Evolutionary conservation across 2,329 filamentous ascomycete species (phyloP), one percentile per base, ranked within the genome.

Genomic region (Fusarium virguliforme): DNA sequence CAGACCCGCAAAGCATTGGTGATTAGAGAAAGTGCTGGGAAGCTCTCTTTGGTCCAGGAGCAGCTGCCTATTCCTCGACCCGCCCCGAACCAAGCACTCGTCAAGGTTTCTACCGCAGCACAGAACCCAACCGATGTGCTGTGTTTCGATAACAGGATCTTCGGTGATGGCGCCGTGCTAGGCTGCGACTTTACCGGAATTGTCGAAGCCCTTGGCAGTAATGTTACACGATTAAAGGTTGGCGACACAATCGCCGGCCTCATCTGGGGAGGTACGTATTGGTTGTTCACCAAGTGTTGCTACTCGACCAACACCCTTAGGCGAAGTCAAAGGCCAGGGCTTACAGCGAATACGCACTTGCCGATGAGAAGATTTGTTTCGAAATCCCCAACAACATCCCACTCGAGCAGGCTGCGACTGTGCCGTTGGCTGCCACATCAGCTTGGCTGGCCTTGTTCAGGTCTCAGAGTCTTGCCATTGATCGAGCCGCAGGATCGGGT

Each of bases 291-390:
- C 13, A 32, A 3, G 3, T 18, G 28, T 15, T 15, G 12, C 3
- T 10, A 4, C 9, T 24, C 24, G 12, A 7, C 26, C 50, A 4
- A 18, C 40, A 37, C 56, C 6, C 2, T n/a, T 50, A 70, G 70
- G 65, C n/a, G 66, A 71, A 28, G 61, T 62, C 22, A 55, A 67
- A 51, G 77, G 78, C 1, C 56, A 81, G 1, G 82, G 81, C 73
- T 3, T 83, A 81, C 68, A 77, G 77, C 56, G 68, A 83, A 62
- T 83, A 83, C 60, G 74, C 76, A 0, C 13, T 85, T 1, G 82
- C 82, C 3, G 81, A 84, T 35, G 78, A 83, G 28, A 63, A 68
- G 6, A 81, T 83, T 46, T 80, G 76, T 48, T 84, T 82, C 69
- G 77, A 77, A 6, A 48, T 84, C 0, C 81, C 83, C 0, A 22